These are phyloP conservation scores for Alternaria ventricosa DNA, from an alignment of 2,329 filamentous ascomycete genomes.

Conservation along the genomic window DNA sequence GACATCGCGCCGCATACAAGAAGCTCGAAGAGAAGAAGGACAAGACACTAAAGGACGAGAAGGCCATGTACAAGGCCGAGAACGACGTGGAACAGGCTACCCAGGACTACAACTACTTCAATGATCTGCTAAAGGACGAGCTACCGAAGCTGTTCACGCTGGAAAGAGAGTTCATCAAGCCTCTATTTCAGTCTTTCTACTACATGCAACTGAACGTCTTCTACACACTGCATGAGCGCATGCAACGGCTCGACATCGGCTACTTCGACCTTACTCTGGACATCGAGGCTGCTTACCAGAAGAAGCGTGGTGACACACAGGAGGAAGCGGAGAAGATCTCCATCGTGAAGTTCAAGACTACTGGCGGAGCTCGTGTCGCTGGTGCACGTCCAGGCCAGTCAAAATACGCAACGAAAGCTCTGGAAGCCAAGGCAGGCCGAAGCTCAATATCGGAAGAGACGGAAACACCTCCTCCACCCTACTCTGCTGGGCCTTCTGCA, in stretches of 20 bases:
- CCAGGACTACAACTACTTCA: constrained; percentile 97
- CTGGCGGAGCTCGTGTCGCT: constrained; percentile 63
- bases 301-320: constrained; percentile 87
- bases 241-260: constrained; percentile 96
- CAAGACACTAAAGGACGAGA: constrained; percentile 94
- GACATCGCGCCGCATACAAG: constrained; percentile 81
- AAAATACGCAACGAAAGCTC: constrained; percentile 50
- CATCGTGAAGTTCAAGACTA: constrained; percentile 92
- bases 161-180: constrained; percentile 93
- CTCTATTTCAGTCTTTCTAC: constrained; percentile 98
- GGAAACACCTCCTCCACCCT: constrained; percentile 50
- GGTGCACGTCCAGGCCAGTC: constrained; percentile 35
- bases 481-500: constrained; percentile 42
- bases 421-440: constrained; percentile 45
- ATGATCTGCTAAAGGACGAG: constrained; percentile 95
- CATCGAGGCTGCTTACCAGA: constrained; percentile 87
- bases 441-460: constrained; percentile 41
- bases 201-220: constrained; percentile 99
- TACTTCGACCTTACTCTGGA: constrained; percentile 94
- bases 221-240: constrained; percentile 96
- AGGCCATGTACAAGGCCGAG: constrained; percentile 94
- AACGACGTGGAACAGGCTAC: constrained; percentile 89
- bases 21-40: constrained; percentile 99
- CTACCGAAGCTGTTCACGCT: constrained; percentile 88
- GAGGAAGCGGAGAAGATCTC: constrained; percentile 81